Conservation (phyloP, 2,329 filamentous ascomycete species). For the Ceratocystis diversiconidia region DNA sequence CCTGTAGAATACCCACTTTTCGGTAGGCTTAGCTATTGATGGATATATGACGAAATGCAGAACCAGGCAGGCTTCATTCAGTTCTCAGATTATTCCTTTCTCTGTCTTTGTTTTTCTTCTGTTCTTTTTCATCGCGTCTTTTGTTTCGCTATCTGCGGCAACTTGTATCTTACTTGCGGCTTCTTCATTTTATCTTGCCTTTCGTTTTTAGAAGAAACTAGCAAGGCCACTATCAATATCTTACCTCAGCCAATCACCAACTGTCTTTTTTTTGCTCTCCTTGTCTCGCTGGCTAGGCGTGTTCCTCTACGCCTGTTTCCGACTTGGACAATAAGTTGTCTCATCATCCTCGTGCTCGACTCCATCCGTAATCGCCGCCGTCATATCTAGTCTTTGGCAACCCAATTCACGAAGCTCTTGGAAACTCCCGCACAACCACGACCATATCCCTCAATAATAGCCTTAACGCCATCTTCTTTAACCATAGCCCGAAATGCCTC, state of each 20-base stretch:
- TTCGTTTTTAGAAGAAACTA: background rate
- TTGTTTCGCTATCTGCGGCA: background rate
- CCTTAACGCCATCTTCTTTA: constrained; percentile 24
- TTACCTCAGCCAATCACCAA: background rate
- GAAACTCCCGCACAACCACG: background rate
- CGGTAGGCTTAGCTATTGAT: background rate
- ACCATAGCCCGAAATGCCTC: constrained; percentile 57
- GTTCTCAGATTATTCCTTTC: background rate
- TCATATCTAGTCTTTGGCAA: background rate
- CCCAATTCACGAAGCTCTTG: background rate
- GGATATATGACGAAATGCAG: constrained; percentile 6
- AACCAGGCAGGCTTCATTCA: background rate
- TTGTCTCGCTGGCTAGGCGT: background rate
- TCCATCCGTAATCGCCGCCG: background rate
- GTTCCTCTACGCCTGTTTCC: background rate
- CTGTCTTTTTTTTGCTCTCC: background rate
- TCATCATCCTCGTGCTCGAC: background rate
- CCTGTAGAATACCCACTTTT: background rate
- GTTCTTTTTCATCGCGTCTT: background rate
- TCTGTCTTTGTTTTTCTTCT: background rate
- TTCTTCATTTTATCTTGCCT: background rate
- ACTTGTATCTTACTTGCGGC: background rate
- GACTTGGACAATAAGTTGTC: background rate
- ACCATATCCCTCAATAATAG: background rate
- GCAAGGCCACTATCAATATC: background rate